Evolutionary conservation across 208 protist genomes (phyloP), one percentile per base, ranked within the genome.

Genomic region (Angomonas deanei): DNA sequence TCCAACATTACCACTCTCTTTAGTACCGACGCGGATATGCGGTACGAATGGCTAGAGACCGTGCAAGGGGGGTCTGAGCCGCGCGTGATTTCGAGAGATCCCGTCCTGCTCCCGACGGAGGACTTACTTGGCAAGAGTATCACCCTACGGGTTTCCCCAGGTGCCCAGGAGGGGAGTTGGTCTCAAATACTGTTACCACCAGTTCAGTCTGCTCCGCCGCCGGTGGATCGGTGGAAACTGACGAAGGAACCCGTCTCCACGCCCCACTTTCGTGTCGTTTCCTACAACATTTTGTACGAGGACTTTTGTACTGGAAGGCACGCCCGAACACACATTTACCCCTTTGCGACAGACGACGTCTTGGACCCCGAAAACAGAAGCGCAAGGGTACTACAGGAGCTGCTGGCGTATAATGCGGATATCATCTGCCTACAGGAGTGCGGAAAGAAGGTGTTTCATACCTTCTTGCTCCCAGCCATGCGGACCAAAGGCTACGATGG

Each of bases 201-300:
- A 10, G 82, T 92, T 33, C 64, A 67, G 19, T 10, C 23, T 31
- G 61, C 81, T 27, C 74, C 81, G 15, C 76, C 80, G 4, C 68
- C 71, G 4, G 65, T 86, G 61, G 65, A 82, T 24, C 78, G 86
- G 13, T 93, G 86, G 87, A 53, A 72, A 39, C 58, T 76, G 23
- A 91, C 84, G n/a, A 3, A 53, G 21, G 47, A 60, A n/a, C 24
- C 23, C 6, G 21, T 77, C 19, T 19, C 64, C 6, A 57, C 74
- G n/a, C 72, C 82, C 4, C 64, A 47, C 19, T 88, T 97, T 39
- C 84, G 89, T 32, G 84, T 94, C 0, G 75, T 92, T n/a, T 82
- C 86, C 19, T 97, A 97, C 76, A 97, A 97, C 72, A 83, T 97
- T 5, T 80, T 97, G 5, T 82, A 94, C 68, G 92, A 97, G 56